A percentile compares a stretch with the other conserved stretches of the same genome.
Evolutionary conservation across 139 green algal genomes (phyloP).

Genomic region (Volvox reticuliferus): DNA sequence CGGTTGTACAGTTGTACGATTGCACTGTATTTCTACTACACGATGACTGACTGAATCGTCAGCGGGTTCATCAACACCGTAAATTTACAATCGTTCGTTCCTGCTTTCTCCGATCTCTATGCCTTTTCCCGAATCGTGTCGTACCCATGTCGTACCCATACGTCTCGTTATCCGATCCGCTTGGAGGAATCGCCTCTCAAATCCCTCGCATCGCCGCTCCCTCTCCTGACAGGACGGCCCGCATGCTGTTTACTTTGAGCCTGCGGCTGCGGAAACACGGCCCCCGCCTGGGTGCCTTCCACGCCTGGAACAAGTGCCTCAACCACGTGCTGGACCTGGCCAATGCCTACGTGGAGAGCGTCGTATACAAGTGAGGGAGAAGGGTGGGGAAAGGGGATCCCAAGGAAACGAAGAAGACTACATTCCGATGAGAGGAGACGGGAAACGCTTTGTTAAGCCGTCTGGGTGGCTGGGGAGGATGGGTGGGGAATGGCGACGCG

Average conservation of each 20-base stretch:
- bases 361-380: conserved; percentile 51
- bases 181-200: too few species aligned
- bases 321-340: conserved; percentile 81
- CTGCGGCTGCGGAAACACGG: conserved; percentile 83
- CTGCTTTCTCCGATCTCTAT: too few species aligned
- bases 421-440: not conserved
- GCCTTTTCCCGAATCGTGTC: too few species aligned
- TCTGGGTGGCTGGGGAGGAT: not conserved
- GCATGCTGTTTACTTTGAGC: conserved; percentile 84
- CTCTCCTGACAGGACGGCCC: conserved; percentile 48
- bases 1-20: too few species aligned
- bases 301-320: conserved; percentile 86
- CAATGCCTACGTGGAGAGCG: conserved; percentile 69
- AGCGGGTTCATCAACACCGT: too few species aligned
- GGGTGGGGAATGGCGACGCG: not conserved
- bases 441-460: too few species aligned
- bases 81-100: too few species aligned
- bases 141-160: not conserved
- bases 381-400: not conserved
- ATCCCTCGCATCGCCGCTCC: too few species aligned
- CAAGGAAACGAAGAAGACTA: not conserved
- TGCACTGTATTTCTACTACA: too few species aligned
- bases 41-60: too few species aligned
- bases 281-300: conserved; percentile 70
- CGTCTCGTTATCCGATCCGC: too few species aligned